phyloP scores from a whole-genome alignment of 371 early-diverging fungal genomes.

The Mortierella polycephala region DNA sequence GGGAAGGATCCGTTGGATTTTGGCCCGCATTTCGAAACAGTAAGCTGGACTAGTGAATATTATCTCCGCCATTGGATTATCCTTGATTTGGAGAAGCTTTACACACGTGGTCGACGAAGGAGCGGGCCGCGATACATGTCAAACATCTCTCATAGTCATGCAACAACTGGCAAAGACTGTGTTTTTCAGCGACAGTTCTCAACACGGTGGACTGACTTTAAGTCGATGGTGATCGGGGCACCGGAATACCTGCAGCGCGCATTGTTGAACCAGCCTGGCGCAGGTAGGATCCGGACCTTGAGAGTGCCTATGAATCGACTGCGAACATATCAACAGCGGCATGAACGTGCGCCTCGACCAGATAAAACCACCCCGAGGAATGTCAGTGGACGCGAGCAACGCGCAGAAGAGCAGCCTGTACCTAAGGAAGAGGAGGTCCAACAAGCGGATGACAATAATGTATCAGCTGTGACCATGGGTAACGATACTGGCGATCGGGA shows the following conservation, averaged over 20 bases:
- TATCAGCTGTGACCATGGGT: not conserved
- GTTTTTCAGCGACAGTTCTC: conserved; percentile 3
- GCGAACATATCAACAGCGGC: conserved; percentile 26
- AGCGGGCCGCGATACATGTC: not conserved
- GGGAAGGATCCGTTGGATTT: not conserved
- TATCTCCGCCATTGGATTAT: conserved; percentile 26
- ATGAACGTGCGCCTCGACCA: conserved; percentile 16
- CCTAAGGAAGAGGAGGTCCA: not conserved
- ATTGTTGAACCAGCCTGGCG: conserved; percentile 15
- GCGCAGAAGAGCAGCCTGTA: not conserved
- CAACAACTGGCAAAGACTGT: not conserved
- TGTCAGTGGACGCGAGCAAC: not conserved
- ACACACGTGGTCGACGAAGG: conserved; percentile 7
- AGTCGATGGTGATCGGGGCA: not conserved
- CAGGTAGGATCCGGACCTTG: conserved; percentile 22
- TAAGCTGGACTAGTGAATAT: conserved; percentile 21
- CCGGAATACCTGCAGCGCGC: conserved; percentile 30
- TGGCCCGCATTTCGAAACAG: conserved; percentile 4
- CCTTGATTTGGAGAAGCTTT: conserved; percentile 26
- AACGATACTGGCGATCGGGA: not conserved
- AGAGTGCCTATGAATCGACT: conserved; percentile 38
- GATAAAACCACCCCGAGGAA: not conserved
- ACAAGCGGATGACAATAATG: not conserved
- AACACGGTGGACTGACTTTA: not conserved
- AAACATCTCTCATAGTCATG: not conserved